Conservation (phyloP, 257 asterid species). For the Gardenia jasminoides region DNA sequence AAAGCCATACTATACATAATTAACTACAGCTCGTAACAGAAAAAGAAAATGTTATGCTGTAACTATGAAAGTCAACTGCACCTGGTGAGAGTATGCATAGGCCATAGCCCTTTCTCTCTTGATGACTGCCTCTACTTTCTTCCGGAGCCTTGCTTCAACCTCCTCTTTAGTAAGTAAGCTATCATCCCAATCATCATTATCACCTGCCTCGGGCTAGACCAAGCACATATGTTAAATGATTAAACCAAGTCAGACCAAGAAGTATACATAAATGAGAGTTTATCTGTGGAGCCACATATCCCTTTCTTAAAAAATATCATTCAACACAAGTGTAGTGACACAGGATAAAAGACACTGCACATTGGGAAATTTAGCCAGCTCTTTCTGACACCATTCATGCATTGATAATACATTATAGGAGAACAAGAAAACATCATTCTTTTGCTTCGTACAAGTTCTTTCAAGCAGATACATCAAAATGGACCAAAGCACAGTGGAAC, state of each 20-base stretch:
- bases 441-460: neutral
- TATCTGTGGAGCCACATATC: neutral
- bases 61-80: slow-evolving; percentile 20
- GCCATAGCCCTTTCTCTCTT: slow-evolving; percentile 95
- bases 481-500: neutral
- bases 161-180: slow-evolving; percentile 81
- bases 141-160: slow-evolving; percentile 58
- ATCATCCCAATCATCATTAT: slow-evolving; percentile 77
- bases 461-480: neutral
- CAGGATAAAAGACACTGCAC: neutral
- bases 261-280: neutral
- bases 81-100: slow-evolving; percentile 90
- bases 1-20: neutral
- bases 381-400: neutral
- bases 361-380: neutral
- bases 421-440: neutral
- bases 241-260: neutral
- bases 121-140: slow-evolving; percentile 79
- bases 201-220: slow-evolving; percentile 60
- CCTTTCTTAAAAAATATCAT: neutral
- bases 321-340: neutral
- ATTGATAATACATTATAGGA: neutral
- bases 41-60: neutral
- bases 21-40: neutral
- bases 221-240: neutral